Evolutionary conservation across 2,329 filamentous ascomycete species (phyloP), one percentile per base, ranked within the genome.

Genomic region (Cladosporium colombiae): DNA sequence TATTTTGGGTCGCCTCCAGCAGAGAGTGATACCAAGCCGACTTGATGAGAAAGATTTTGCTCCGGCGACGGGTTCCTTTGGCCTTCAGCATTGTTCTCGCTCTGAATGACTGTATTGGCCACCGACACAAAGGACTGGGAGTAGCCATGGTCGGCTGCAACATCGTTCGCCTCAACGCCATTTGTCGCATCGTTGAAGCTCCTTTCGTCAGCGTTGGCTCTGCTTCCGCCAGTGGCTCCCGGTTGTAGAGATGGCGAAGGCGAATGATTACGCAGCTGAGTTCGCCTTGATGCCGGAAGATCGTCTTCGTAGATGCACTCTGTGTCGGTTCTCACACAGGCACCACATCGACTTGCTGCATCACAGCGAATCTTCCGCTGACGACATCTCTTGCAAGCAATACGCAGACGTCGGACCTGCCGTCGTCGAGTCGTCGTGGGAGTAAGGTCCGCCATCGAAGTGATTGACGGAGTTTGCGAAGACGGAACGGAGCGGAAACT

Each of bases 221-320:
- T 46, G n/a, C 10, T 46, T 13, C 40, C n/a, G n/a, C 7, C n/a
- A 1, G n/a, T 46, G n/a, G 40, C n/a, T 46, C 40, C 23, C 40
- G n/a, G n/a, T 8, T n/a, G 40, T 13, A 46, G n/a, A 46, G 50
- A 53, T 21, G 50, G 23, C 7, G 23, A 29, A 29, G 27, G 50
- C 6, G 23, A 18, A 27, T 53, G 50, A 11, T 10, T 14, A 53
- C 11, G 23, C 13, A 53, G 50, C 14, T 31, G 50, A 18, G 33
- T 21, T 21, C 33, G 55, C 21, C 55, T 56, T 13, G 18, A 29
- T 53, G 25, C 25, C 7, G 50, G 50, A 25, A 58, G 31, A 35
- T 40, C 55, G 53, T 33, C 55, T 58, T 58, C 33, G 33, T 58
- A 58, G 29, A 58, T 40, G 33, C 55, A 58, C 21, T 40, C 31